Evolutionary conservation across 1,139 yeast genomes (phyloP), one percentile per base, ranked within the genome.

Genomic region (Zygosaccharomyces sapae): DNA sequence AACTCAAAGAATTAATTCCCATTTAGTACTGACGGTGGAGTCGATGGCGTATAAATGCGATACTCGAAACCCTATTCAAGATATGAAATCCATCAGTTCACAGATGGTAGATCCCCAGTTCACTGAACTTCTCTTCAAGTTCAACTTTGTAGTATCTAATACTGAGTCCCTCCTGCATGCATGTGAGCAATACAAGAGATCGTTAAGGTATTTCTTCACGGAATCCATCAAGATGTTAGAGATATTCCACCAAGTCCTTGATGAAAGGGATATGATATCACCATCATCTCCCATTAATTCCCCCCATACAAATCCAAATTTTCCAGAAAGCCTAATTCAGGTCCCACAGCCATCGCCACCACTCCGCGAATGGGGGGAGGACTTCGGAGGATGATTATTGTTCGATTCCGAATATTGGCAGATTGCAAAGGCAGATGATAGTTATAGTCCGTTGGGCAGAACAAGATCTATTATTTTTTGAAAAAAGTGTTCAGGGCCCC

Each of bases 31-130:
- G 12, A 16, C 18, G 24, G 13, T 13, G 25, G n/a, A n/a, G 9
- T 6, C 24, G 6, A 37, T 37, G 40, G 13, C 16, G 24, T 6
- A 40, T 18, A 27, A 35, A 30, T 45, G 31, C 9, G 41, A 44
- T 20, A 31, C 24, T 9, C 49, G 9, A 43, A 45, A 35, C 38
- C 44, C 18, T 34, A 45, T 30, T 25, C 49, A 18, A 38, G 46
- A 30, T 37, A 19, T 30, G 22, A 37, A 37, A 24, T 37, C 40
- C 7, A 35, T 43, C 1, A 51, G 54, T 12, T 41, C 46, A 4
- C 54, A 46, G 29, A 46, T 45, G 18, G 47, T 50, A 3, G 60
- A 56, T 42, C 48, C 44, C 2, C 45, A 33, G 22, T 55, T 50
- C 31, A 55, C 55, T 36, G 49, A 49, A 12, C 35, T 55, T 18